Percentiles rank a stretch among this genome's conserved stretches.
Evolutionary conservation across 768 basidiomycete species (phyloP).

Genomic region (Cystobasidiopsis lactophilus): DNA sequence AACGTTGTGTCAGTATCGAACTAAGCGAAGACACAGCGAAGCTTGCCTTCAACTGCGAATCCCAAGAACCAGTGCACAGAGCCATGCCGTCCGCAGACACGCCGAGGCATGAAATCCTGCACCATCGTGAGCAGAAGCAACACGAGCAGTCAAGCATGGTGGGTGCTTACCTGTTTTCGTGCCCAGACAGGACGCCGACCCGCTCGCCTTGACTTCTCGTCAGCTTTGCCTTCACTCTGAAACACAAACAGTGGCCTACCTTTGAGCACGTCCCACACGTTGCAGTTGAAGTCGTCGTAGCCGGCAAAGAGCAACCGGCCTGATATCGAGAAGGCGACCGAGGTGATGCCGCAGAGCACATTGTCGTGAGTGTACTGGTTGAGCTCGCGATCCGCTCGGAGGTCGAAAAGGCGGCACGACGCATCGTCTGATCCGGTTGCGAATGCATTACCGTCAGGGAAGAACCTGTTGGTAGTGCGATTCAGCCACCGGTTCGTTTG

Average conservation of each 20-base stretch:
- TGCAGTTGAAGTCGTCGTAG: slow-evolving; percentile 99
- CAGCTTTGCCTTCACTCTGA: background rate
- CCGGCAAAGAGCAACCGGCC: slow-evolving; percentile 94
- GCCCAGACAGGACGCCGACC: slow-evolving; percentile 87
- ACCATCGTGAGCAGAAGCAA: no score
- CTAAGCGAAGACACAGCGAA: background rate
- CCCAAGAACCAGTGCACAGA: slow-evolving; percentile 95
- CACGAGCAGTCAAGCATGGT: no score
- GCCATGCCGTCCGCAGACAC: slow-evolving; percentile 95
- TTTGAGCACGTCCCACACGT: slow-evolving; percentile 97
- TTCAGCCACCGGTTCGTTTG: background rate
- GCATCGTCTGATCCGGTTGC: slow-evolving; percentile 98
- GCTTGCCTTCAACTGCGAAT: slow-evolving; percentile 36
- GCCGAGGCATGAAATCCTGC: slow-evolving; percentile 87
- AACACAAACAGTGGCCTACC: no score
- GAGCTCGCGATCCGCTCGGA: slow-evolving; percentile 87
- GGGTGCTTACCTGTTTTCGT: no score
- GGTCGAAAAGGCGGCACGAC: slow-evolving; percentile 91
- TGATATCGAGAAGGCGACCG: slow-evolving; percentile 93
- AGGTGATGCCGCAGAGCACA: slow-evolving; percentile 95
- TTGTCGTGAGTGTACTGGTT: slow-evolving; percentile 97
- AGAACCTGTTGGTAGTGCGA: slow-evolving; percentile 49
- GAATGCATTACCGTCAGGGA: slow-evolving; percentile 98
- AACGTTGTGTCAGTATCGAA: no score
- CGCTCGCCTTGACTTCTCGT: slow-evolving; percentile 25